phyloP scores from a whole-genome alignment of 1,139 yeast genomes.

The Pichia terricola region DNA sequence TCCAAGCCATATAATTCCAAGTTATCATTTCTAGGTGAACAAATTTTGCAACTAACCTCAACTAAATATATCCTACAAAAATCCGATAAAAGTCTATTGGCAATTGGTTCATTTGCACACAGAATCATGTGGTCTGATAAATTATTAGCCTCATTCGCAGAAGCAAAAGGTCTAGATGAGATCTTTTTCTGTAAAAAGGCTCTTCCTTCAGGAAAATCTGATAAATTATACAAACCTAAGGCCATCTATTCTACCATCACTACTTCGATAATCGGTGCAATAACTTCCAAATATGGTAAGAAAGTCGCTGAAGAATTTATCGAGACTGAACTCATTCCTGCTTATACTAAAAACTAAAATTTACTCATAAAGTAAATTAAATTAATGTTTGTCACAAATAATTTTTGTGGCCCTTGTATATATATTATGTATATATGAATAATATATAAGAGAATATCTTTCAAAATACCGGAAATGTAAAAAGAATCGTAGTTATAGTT shows the following conservation, averaged over 20 bases:
- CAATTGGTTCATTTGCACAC: slow-evolving; percentile 48
- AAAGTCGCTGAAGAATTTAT: slow-evolving; percentile 47
- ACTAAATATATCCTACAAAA: slow-evolving; percentile 28
- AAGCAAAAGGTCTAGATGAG: slow-evolving; percentile 36
- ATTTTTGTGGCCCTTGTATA: background rate
- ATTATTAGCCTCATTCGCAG: slow-evolving; percentile 45
- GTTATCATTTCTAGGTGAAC: slow-evolving; percentile 68
- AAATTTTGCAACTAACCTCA: slow-evolving; percentile 52
- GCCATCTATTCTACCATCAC: slow-evolving; percentile 58
- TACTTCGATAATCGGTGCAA: slow-evolving; percentile 74
- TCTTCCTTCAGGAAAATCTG: slow-evolving; percentile 30
- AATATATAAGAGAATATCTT: background rate
- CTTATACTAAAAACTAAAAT: slow-evolving; percentile 2
- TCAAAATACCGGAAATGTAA: too few relatives aligned
- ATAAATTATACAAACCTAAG: slow-evolving; percentile 40
- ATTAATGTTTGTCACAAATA: background rate
- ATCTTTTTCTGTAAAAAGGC: slow-evolving; percentile 60
- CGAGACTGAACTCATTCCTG: slow-evolving; percentile 32
- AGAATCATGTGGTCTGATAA: slow-evolving; percentile 42
- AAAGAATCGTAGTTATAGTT: too few relatives aligned
- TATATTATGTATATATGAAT: background rate
- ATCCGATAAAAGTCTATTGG: slow-evolving; percentile 48
- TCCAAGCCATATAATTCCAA: slow-evolving; percentile 82
- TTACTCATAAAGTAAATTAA: background rate
- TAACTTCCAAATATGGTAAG: slow-evolving; percentile 62